Evolutionary conservation across 2,329 filamentous ascomycete genomes (phyloP).

Genomic region (Drechslerella dactyloides): DNA sequence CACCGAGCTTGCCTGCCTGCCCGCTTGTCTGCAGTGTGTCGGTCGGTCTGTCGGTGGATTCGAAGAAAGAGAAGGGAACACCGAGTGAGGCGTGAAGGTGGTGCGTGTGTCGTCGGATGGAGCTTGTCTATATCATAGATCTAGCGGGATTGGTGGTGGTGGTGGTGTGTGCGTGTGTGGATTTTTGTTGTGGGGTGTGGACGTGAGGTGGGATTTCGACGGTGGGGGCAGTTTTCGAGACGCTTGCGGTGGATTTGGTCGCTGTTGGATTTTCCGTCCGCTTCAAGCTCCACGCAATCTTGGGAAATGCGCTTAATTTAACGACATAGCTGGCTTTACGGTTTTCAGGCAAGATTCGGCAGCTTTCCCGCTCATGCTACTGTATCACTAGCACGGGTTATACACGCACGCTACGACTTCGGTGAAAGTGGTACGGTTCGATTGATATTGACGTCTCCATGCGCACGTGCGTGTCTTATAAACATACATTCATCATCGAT

Average conservation of each 20-base stretch:
- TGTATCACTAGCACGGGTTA: too few species aligned
- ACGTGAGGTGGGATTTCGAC: background rate
- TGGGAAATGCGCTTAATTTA: too few species aligned
- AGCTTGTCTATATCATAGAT: background rate
- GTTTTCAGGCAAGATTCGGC: too few species aligned
- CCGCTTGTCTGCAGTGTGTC: slow-evolving; percentile 18
- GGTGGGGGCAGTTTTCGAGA: background rate
- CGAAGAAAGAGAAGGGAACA: background rate
- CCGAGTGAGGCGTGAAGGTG: background rate
- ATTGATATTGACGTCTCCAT: too few species aligned
- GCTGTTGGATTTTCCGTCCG: background rate
- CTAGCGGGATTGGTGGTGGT: background rate
- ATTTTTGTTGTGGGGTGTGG: slow-evolving; percentile 1
- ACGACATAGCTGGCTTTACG: too few species aligned
- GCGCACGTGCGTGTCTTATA: too few species aligned
- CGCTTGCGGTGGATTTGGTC: background rate
- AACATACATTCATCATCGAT: background rate
- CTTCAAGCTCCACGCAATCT: background rate
- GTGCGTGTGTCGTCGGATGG: background rate
- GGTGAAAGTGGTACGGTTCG: too few species aligned
- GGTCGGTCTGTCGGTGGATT: background rate
- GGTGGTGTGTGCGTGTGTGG: too few species aligned
- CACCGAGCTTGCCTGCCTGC: slow-evolving; percentile 8
- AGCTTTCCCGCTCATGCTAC: too few species aligned
- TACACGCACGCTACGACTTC: too few species aligned